phyloP scores from a whole-genome alignment of 768 basidiomycete species.

The Trichaptum fuscoviolaceum region DNA sequence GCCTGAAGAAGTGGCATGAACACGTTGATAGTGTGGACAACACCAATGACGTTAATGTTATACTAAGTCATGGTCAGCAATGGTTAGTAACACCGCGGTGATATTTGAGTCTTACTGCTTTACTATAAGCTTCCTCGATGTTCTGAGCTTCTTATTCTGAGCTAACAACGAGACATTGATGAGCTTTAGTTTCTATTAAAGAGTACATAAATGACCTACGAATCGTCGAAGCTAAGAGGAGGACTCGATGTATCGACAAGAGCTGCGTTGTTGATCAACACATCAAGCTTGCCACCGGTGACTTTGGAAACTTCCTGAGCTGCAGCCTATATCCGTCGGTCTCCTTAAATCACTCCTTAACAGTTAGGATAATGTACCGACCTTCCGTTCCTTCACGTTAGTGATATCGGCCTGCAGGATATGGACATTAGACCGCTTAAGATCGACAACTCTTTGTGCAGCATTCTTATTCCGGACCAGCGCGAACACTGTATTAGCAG shows the following conservation, averaged over 20 bases:
- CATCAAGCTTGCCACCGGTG: conserved; percentile 27
- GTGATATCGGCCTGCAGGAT: conserved; percentile 34
- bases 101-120: conserved; percentile 10
- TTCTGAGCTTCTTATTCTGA: conserved; percentile 12
- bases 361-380: conserved; percentile 11
- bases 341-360: background rate
- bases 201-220: background rate
- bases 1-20: conserved; percentile 35
- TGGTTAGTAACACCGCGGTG: no score
- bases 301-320: conserved; percentile 12
- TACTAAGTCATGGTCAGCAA: conserved; percentile 15
- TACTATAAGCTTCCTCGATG: conserved; percentile 20
- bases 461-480: conserved; percentile 21
- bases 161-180: background rate
- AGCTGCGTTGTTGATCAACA: conserved; percentile 34
- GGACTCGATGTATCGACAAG: conserved; percentile 11
- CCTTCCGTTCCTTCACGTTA: conserved; percentile 24
- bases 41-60: conserved; percentile 31
- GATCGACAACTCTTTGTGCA: conserved; percentile 14
- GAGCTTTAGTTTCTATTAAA: background rate
- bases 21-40: conserved; percentile 29
- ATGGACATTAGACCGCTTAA: conserved; percentile 24
- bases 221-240: background rate
- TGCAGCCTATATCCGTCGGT: conserved; percentile 9
- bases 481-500: conserved; percentile 21